Percentiles rank a stretch among this genome's conserved stretches.
Conservation (phyloP, 257 asterid species). For the Apocynum venetum region DNA sequence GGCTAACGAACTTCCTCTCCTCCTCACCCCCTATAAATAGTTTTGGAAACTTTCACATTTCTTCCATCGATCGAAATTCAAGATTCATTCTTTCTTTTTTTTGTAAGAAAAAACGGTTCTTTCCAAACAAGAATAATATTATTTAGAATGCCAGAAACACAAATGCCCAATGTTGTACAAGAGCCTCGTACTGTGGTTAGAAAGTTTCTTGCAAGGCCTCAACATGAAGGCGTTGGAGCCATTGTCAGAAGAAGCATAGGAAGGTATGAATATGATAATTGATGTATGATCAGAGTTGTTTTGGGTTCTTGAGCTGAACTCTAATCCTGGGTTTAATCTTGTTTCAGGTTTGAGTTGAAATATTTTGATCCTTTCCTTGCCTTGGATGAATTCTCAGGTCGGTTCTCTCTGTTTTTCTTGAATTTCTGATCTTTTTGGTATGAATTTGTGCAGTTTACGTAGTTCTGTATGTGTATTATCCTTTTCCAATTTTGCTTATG, state of each 20-base stretch:
- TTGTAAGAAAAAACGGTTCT: background rate
- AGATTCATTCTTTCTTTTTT: background rate
- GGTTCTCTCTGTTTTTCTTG: slow-evolving; percentile 10
- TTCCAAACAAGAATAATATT: background rate
- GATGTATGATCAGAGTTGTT: background rate
- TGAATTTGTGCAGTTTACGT: background rate
- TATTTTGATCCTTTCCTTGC: slow-evolving; percentile 83
- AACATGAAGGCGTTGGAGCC: slow-evolving; percentile 87
- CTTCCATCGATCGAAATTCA: background rate
- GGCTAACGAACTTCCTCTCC: slow-evolving; percentile 4
- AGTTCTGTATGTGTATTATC: background rate
- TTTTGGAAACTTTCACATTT: background rate
- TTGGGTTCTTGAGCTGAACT: background rate
- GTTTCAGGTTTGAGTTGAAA: slow-evolving; percentile 65
- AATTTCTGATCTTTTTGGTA: background rate
- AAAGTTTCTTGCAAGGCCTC: slow-evolving; percentile 77
- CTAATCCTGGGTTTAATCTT: background rate
- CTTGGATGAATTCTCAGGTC: slow-evolving; percentile 87
- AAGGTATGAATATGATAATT: slow-evolving; percentile 34
- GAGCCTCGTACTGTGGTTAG: slow-evolving; percentile 61
- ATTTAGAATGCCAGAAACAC: background rate
- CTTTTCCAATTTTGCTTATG: slow-evolving; percentile 13
- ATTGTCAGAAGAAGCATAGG: slow-evolving; percentile 91
- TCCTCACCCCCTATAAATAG: slow-evolving; percentile 20
- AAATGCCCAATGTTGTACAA: slow-evolving; percentile 12